phyloP scores from a whole-genome alignment of 2,329 filamentous ascomycete species.

The Hymenoscyphus fructigenus region DNA sequence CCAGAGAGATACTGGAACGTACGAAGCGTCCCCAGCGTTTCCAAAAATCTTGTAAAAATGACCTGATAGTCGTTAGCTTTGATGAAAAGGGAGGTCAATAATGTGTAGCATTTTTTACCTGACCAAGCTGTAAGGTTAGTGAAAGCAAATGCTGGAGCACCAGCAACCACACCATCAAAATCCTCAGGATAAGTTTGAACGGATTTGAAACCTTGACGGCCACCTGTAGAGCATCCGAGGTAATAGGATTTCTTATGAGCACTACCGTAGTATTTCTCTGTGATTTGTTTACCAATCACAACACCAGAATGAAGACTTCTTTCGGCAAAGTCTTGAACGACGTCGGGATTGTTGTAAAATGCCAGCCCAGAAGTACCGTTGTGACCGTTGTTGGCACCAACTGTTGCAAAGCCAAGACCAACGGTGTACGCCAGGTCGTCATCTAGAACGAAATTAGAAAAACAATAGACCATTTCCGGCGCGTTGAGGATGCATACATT shows the following conservation, averaged over 20 bases:
- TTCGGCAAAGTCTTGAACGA: slow-evolving; percentile 32
- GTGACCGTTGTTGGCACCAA: slow-evolving; percentile 32
- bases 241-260: slow-evolving; percentile 40
- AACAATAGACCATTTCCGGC: background rate
- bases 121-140: slow-evolving; percentile 23
- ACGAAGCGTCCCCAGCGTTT: slow-evolving; percentile 9
- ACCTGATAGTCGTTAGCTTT: background rate
- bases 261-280: slow-evolving; percentile 37
- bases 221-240: slow-evolving; percentile 43
- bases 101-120: slow-evolving; percentile 20
- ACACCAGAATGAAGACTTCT: slow-evolving; percentile 26
- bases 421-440: slow-evolving; percentile 25
- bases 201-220: slow-evolving; percentile 43
- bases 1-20: slow-evolving; percentile 23
- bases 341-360: slow-evolving; percentile 27
- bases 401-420: slow-evolving; percentile 27
- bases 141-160: slow-evolving; percentile 38
- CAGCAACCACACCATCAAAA: slow-evolving; percentile 45
- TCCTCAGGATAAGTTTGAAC: slow-evolving; percentile 42
- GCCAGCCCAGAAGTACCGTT: slow-evolving; percentile 29
- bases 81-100: too few species aligned
- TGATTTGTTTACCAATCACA: slow-evolving; percentile 31
- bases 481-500: slow-evolving; percentile 14
- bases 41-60: slow-evolving; percentile 16
- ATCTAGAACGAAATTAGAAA: slow-evolving; percentile 13